These are phyloP conservation scores for Sporisorium graminicola DNA, from an alignment of 1,284 basidiomycete genomes.

Conservation along the genomic window DNA sequence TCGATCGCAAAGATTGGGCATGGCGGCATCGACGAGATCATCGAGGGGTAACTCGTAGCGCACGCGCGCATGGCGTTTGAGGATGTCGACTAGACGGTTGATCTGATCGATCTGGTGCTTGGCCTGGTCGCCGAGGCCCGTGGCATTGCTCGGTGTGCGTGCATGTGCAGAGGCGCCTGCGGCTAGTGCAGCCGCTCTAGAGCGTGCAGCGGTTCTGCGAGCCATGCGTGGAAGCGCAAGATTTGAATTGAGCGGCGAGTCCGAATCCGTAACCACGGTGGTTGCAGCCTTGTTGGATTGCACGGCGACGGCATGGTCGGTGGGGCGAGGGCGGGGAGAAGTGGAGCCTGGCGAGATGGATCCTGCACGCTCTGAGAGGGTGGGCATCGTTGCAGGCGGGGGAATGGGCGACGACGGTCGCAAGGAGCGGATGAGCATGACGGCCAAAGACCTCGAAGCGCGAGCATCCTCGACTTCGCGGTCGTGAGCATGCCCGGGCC, in stretches of 20 bases:
- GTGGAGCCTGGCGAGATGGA: constrained; percentile 13
- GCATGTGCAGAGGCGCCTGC: constrained; percentile 38
- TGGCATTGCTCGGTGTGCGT: constrained; percentile 55
- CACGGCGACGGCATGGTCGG: background rate
- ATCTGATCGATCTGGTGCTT: constrained; percentile 69
- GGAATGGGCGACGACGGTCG: constrained; percentile 36
- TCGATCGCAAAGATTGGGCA: constrained; percentile 82
- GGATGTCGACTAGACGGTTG: constrained; percentile 77
- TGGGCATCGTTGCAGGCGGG: constrained; percentile 28
- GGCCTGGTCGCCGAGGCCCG: constrained; percentile 52
- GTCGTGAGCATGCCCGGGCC: constrained; percentile 8
- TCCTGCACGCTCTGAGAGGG: constrained; percentile 20
- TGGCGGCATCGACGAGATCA: constrained; percentile 79
- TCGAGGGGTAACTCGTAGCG: constrained; percentile 80
- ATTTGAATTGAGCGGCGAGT: constrained; percentile 29
- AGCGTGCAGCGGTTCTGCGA: constrained; percentile 38
- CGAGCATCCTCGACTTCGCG: constrained; percentile 43
- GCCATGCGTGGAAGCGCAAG: constrained; percentile 37
- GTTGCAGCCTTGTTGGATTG: background rate
- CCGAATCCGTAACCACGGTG: constrained; percentile 12
- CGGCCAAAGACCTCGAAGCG: constrained; percentile 37
- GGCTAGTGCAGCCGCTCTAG: constrained; percentile 48
- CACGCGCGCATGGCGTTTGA: constrained; percentile 82
- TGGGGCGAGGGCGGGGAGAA: constrained; percentile 4
- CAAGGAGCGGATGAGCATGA: constrained; percentile 46